Evolutionary conservation across 2,329 filamentous ascomycete species (phyloP).

Genomic region (Pseudogymnoascus sp.): DNA sequence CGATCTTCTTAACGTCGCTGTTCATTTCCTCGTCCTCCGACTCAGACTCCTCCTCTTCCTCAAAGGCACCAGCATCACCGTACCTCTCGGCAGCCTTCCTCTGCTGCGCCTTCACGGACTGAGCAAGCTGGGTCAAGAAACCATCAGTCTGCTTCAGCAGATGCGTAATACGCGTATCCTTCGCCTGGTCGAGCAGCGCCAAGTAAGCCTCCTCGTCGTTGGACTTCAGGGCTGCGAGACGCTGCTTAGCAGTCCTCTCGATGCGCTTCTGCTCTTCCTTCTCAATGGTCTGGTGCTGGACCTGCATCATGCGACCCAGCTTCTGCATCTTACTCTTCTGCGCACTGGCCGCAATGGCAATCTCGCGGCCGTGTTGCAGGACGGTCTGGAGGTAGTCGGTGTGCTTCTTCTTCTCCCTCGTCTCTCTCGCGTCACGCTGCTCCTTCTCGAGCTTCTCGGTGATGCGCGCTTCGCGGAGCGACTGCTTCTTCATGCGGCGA

Average conservation of each 20-base stretch:
- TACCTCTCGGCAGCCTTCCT: constrained; percentile 72
- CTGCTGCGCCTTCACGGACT: constrained; percentile 90
- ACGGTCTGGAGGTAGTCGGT: constrained; percentile 85
- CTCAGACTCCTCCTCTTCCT: constrained; percentile 52
- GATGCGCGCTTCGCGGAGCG: constrained; percentile 85
- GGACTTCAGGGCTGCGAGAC: constrained; percentile 96
- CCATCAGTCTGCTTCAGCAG: constrained; percentile 94
- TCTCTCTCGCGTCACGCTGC: constrained; percentile 90
- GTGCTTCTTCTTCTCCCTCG: constrained; percentile 96
- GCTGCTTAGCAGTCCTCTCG: constrained; percentile 95
- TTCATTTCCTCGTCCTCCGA: constrained; percentile 63
- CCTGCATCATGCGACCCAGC: constrained; percentile 79
- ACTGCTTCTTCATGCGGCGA: constrained; percentile 95
- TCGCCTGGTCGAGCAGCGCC: constrained; percentile 94
- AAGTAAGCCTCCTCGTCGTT: constrained; percentile 99
- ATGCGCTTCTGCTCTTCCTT: constrained; percentile 99
- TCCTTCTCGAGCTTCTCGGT: constrained; percentile 99
- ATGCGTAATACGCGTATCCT: constrained; percentile 98
- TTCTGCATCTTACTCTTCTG: constrained; percentile 73
- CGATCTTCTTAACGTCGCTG: constrained; percentile 70
- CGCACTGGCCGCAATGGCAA: constrained; percentile 56
- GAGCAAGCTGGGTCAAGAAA: constrained; percentile 90
- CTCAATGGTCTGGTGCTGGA: constrained; percentile 91
- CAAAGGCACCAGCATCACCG: constrained; percentile 45
- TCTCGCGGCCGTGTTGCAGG: constrained; percentile 69